phyloP scores from a whole-genome alignment of 2,329 filamentous ascomycete genomes.

The Albifimbria verrucaria region DNA sequence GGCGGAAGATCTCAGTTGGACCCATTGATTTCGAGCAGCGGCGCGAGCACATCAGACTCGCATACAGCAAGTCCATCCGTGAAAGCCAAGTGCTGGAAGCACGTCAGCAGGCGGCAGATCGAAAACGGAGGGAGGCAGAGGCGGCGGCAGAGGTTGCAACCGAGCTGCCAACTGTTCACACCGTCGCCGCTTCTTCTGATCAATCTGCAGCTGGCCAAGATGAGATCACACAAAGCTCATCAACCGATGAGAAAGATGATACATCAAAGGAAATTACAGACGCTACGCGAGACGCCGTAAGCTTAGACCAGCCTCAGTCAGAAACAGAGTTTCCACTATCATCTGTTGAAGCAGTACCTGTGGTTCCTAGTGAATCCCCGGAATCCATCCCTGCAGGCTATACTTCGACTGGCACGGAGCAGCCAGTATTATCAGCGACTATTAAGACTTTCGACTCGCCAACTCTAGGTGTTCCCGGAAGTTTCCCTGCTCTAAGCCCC shows the following conservation, averaged over 20 bases:
- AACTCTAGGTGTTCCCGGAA: slow-evolving; percentile 63
- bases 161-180: too few relatives aligned
- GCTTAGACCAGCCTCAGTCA: too few relatives aligned
- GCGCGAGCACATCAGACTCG: slow-evolving; percentile 77
- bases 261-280: too few relatives aligned
- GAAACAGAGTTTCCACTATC: too few relatives aligned
- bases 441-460: slow-evolving; percentile 52
- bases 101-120: slow-evolving; percentile 49
- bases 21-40: slow-evolving; percentile 83
- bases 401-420: background rate
- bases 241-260: too few relatives aligned
- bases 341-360: too few relatives aligned
- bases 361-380: background rate
- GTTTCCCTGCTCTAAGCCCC: slow-evolving; percentile 46
- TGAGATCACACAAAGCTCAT: too few relatives aligned
- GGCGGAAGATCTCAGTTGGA: slow-evolving; percentile 60
- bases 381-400: background rate
- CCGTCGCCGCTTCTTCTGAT: too few relatives aligned
- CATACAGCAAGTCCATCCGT: slow-evolving; percentile 79
- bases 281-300: too few relatives aligned
- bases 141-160: slow-evolving; percentile 13
- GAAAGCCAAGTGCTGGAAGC: slow-evolving; percentile 64
- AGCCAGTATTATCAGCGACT: slow-evolving; percentile 7
- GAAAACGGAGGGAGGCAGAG: slow-evolving; percentile 42
- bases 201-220: too few relatives aligned